Base-by-base conservation (phyloP, 2,329 filamentous ascomycete species). In the Pezicula radicicola region DNA sequence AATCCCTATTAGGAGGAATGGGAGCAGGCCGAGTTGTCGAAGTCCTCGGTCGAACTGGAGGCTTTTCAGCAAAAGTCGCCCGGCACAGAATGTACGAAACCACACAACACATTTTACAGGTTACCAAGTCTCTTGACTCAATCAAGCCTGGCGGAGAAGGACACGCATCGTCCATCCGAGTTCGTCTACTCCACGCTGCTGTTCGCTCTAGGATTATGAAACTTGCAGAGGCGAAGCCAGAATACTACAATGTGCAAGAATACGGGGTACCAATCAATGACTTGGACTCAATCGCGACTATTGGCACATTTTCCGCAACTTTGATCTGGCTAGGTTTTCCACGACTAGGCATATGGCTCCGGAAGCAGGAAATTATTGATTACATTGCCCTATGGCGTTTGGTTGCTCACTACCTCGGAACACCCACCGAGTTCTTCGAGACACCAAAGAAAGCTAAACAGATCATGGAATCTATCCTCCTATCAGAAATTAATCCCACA, bases 341-440 rank as follows among this genome's bases (percentile, higher is more conserved):
- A 0, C 76, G 87, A 0, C 88, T 92, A 69, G 89, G 88, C 2
- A 83, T 93, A 50, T 84, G 73, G 58, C 70, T 89, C 25, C 76
- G 77, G 0, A 52, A 75, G 27, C 78, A 80, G 52, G 88, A 93
- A 63, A 82, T 80, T 2, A 63, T 65, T 2, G 88, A 91, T 61
- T 92, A 89, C 64, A 74, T 89, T 42, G 87, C 88, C 0, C 72
- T 93, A 1, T 93, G 88, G 88, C 79, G 88, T 3, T 87, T 89
- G 56, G 80, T 92, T 12, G 88, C 80, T 0, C 78, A 89, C 62
- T 74, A 91, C 28, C 78, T 91, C 61, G 89, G 88, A 12, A 83
- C 82, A 6, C 88, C 88, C 0, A 80, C 80, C 1, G 76, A 77
- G 21, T 77, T 75, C 57, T 83, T 91, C 63, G 73, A 75, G 1